A percentile compares a stretch with the other conserved stretches of the same genome.
Evolutionary conservation across 2,329 filamentous ascomycete genomes (phyloP).

Genomic region (Verruconis gallopava): DNA sequence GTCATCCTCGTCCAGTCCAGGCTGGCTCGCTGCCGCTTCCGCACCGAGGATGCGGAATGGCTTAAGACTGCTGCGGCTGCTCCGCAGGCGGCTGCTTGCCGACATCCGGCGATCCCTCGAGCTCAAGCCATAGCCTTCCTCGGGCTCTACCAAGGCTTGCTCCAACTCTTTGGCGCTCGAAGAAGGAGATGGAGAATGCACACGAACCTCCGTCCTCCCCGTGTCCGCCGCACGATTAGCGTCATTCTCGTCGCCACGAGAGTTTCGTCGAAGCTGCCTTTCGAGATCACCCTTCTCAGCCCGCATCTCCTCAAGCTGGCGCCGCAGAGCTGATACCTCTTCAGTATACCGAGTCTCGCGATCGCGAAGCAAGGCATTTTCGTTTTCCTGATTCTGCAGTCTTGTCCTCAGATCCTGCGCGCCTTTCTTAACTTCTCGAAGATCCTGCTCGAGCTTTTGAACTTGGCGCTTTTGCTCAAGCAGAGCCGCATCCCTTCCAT

Average conservation of each 20-base stretch:
- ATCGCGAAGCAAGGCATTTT: background rate
- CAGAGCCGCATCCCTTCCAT: background rate
- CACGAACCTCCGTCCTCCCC: background rate
- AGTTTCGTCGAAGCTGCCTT: background rate
- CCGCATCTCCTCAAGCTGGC: slow-evolving; percentile 1
- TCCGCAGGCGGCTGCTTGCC: background rate
- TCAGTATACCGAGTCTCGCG: background rate
- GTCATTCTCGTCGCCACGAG: background rate
- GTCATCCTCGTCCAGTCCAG: background rate
- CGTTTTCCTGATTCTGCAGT: background rate
- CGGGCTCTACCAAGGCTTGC: background rate
- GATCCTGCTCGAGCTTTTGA: background rate
- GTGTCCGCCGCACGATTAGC: too few species aligned
- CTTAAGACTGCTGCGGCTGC: background rate
- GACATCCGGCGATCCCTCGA: background rate
- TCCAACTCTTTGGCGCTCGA: background rate
- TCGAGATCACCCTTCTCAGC: background rate
- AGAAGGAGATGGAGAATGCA: background rate
- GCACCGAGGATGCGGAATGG: slow-evolving; percentile 1
- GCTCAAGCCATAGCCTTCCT: background rate
- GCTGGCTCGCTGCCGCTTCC: background rate
- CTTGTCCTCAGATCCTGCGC: background rate
- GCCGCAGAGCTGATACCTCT: background rate
- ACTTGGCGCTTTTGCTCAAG: background rate
- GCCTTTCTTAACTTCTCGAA: background rate